A percentile compares a stretch with the other conserved stretches of the same genome.
These are phyloP conservation scores for Xylaria sp. DNA, from an alignment of 2,329 filamentous ascomycete genomes.

Conservation along the genomic window DNA sequence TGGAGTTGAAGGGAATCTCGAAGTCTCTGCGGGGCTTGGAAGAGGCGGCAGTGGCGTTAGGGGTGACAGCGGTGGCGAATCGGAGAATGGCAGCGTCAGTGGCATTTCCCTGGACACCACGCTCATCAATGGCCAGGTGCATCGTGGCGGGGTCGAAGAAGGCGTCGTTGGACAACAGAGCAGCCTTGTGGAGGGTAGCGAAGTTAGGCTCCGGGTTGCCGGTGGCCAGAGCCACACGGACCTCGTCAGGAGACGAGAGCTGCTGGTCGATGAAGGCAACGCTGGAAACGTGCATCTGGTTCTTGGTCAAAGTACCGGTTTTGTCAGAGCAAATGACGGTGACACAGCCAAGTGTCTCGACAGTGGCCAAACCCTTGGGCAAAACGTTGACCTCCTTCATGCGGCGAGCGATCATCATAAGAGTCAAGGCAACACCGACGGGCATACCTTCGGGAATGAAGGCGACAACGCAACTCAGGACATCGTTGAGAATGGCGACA, in stretches of 20 bases:
- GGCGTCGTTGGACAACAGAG: background rate
- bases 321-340: slow-evolving; percentile 4
- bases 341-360: slow-evolving; percentile 1
- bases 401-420: slow-evolving; percentile 1
- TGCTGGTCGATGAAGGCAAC: background rate
- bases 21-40: background rate
- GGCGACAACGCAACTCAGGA: slow-evolving; percentile 1
- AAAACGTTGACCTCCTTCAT: slow-evolving; percentile 1
- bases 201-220: background rate
- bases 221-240: background rate
- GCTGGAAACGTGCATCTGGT: slow-evolving; percentile 1
- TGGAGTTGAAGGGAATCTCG: slow-evolving; percentile 5
- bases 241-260: background rate
- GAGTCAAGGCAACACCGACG: background rate
- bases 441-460: slow-evolving; percentile 5
- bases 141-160: background rate
- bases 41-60: background rate
- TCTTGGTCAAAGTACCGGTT: slow-evolving; percentile 1
- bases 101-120: background rate
- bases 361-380: background rate
- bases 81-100: slow-evolving; percentile 1
- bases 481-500: background rate
- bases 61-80: background rate
- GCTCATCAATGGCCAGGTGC: background rate
- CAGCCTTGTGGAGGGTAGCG: background rate